Evolutionary conservation across 257 asterid species (phyloP).

Genomic region (Mentha longifolia): DNA sequence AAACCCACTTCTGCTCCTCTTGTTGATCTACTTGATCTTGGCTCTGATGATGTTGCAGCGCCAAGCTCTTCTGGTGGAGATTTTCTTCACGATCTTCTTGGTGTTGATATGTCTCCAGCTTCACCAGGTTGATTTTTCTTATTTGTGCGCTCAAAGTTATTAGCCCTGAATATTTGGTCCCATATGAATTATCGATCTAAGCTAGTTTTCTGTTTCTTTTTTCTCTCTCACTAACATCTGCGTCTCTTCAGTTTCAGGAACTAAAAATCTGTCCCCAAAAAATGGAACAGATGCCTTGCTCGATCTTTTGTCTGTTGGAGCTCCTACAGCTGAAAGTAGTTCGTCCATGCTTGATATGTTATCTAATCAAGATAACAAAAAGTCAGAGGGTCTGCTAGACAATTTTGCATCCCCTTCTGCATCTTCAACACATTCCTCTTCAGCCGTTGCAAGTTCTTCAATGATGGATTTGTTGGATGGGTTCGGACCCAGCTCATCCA

Average conservation of each 20-base stretch:
- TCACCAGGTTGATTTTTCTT: slow-evolving; percentile 63
- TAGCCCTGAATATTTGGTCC: slow-evolving; percentile 15
- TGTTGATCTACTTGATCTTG: slow-evolving; percentile 86
- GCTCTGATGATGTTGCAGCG: slow-evolving; percentile 69
- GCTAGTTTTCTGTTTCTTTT: slow-evolving; percentile 14
- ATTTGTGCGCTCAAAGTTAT: neutral
- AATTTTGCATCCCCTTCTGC: slow-evolving; percentile 60
- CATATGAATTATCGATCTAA: too few species aligned
- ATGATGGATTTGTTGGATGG: slow-evolving; percentile 87
- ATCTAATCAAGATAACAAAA: slow-evolving; percentile 54
- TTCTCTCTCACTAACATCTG: slow-evolving; percentile 22
- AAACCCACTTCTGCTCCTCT: slow-evolving; percentile 74
- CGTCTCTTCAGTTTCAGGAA: slow-evolving; percentile 49
- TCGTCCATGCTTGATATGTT: slow-evolving; percentile 58
- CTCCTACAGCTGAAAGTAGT: slow-evolving; percentile 65
- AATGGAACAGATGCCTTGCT: slow-evolving; percentile 72
- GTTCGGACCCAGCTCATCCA: slow-evolving; percentile 60
- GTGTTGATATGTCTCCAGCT: slow-evolving; percentile 65
- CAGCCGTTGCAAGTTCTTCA: slow-evolving; percentile 65
- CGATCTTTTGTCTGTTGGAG: slow-evolving; percentile 90
- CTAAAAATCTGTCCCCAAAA: slow-evolving; percentile 58
- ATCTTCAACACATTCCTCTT: slow-evolving; percentile 47
- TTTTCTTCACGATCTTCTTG: slow-evolving; percentile 92
- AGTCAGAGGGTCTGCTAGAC: slow-evolving; percentile 54
- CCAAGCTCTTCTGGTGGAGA: slow-evolving; percentile 83